Conservation (phyloP, 345 rosid genomes). For the Alliaria petiolata region DNA sequence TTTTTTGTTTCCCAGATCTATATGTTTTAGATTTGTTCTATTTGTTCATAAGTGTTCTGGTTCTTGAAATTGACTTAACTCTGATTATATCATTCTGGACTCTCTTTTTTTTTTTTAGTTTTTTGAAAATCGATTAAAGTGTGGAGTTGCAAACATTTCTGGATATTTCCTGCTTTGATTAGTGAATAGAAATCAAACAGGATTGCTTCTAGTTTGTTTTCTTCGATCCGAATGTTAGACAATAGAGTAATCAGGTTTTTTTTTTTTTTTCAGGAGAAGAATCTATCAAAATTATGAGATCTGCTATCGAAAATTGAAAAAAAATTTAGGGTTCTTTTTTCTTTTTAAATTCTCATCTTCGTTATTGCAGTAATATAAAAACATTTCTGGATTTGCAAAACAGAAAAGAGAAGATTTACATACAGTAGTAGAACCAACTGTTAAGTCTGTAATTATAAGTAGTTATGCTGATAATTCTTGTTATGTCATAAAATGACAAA, state of each 20-base stretch:
- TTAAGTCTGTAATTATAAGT: background rate
- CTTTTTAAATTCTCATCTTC: background rate
- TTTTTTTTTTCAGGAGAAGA: too few species aligned
- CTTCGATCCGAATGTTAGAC: background rate
- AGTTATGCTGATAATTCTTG: background rate
- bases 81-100: background rate
- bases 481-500: too few species aligned
- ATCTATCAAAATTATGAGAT: background rate
- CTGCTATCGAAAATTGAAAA: background rate
- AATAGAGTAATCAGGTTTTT: too few species aligned
- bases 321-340: background rate
- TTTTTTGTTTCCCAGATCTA: slow-evolving; percentile 23
- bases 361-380: background rate
- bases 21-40: background rate
- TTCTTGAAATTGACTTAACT: background rate
- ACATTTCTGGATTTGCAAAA: background rate
- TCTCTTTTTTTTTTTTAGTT: background rate
- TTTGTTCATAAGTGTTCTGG: background rate
- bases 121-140: background rate
- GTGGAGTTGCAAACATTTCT: background rate
- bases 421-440: background rate
- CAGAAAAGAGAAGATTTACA: background rate
- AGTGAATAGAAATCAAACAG: background rate
- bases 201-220: background rate
- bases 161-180: background rate